Base-by-base conservation (phyloP, 169 alveolate genomes). In the Cryptosporidium ryanae region DNA sequence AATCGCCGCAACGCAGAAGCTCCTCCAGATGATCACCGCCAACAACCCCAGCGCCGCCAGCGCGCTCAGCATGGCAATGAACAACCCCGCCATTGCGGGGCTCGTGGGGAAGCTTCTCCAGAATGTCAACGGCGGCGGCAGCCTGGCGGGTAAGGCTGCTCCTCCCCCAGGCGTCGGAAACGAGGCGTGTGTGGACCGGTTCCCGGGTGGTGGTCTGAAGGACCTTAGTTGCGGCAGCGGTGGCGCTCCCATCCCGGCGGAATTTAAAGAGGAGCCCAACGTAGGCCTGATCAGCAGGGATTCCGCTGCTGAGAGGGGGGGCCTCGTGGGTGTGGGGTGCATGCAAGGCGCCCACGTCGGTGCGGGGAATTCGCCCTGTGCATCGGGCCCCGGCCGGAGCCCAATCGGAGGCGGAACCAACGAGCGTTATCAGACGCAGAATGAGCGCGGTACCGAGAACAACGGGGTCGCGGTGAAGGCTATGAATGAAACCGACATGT, bases 11-110 rank as follows among this genome's bases (percentile, higher is more conserved):
- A 61, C 87, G 2, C 87, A 76, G 25, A 76, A 76, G 17, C 63
- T 76, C n/a, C 48, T 76, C 10, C 87, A 76, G n/a, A 76, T 76
- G 87, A 76, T 76, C n/a, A 61, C 87, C 15, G 65, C 87, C 23
- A 76, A 76, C 34, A 76, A 76, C 43, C 46, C 87, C 6, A 76
- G 59, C 27, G 87, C 87, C n/a, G 87, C 87, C 25, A 76, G 38
- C 17, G 87, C 87, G 2, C 46, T 76, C 43, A 76, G 76, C 18
- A 38, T 61, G 71, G 87, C 87, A 8, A 76, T 76, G 87, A 76
- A 55, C 29, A 76, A 76, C 52, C 87, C 87, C 21, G 87, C 87
- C n/a, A 48, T 76, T 5, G 87, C 87, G 5, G 87, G 87, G 4
- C 71, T 76, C 5, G 87, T 76, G 43, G 71, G 87, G 8, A 76